Base-by-base conservation (phyloP, 2,329 filamentous ascomycete genomes). In the Elsinoe batatas region DNA sequence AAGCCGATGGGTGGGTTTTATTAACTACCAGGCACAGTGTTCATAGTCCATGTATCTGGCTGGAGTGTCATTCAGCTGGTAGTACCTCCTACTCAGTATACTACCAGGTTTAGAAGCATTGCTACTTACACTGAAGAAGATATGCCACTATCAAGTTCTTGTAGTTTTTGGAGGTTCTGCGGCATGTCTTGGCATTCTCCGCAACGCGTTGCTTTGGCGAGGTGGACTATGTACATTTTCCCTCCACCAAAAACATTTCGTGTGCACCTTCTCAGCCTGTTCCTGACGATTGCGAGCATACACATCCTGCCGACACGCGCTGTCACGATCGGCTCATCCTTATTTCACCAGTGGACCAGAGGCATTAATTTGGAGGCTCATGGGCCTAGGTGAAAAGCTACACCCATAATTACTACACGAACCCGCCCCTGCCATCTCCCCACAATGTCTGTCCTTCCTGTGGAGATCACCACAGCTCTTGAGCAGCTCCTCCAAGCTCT, bases 401-500 rank as follows among this genome's bases (percentile, higher is more conserved):
- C 47, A 22, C 12, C 32, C 8, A 51, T 38, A 46, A 35, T 55
- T 33, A 5, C 10, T 32, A 12, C 20, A 40, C n/a, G 47, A 44
- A 11, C 32, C n/a, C 7, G 26, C 43, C 20, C 42, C 36, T 37
- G 20, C 32, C 2, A 13, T 42, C 51, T 20, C 42, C 37, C 26
- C 57, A 64, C 22, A 55, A 68, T 68, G 66, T 95, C 91, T 70
- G 74, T 95, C 63, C 83, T 97, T 43, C 84, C 90, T 61, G 77
- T 85, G 62, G 88, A 96, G 68, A 80, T 93, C 67, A 87, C 93
- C 71, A 79, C 83, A 64, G 88, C 91, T 74, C 84, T 98, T 66
- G 79, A 80, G 61, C 86, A 91, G 79, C 83, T 98, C 63, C 79
- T 98, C 69, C 83, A 87, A 74, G 91, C 86, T 63, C 82, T 98